Evolutionary conservation across 352 stramenopile species (phyloP).

Genomic region (Thraustochytrium striatum): DNA sequence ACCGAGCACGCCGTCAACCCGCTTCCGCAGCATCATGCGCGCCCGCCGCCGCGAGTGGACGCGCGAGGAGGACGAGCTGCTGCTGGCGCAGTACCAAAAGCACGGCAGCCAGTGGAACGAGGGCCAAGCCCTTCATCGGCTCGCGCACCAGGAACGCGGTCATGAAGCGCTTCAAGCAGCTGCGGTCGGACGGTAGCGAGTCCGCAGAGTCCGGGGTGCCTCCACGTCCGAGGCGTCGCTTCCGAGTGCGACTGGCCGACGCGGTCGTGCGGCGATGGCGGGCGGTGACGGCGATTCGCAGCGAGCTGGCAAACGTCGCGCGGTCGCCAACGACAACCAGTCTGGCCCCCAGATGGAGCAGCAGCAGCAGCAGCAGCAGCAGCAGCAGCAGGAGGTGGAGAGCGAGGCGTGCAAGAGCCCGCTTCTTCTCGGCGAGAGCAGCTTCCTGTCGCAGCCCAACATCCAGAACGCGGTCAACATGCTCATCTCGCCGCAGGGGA

Average conservation of each 20-base stretch:
- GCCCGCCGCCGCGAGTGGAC: slow-evolving; percentile 62
- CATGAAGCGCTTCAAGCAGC: slow-evolving; percentile 89
- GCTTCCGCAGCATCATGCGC: slow-evolving; percentile 20
- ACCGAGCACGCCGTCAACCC: slow-evolving; percentile 50
- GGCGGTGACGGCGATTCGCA: not conserved
- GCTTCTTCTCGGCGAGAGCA: not conserved
- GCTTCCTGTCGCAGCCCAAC: not conserved
- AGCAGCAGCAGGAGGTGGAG: not conserved
- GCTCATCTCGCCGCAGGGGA: no score
- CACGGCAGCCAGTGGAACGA: slow-evolving; percentile 93
- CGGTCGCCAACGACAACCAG: not conserved
- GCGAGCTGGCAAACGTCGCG: not conserved
- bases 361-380: not conserved
- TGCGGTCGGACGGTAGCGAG: no score
- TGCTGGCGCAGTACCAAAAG: slow-evolving; percentile 73
- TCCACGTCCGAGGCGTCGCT: slow-evolving; percentile 1
- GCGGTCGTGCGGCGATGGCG: not conserved
- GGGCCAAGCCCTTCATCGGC: slow-evolving; percentile 69
- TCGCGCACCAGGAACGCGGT: slow-evolving; percentile 92
- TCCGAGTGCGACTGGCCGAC: not conserved
- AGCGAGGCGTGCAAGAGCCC: not conserved
- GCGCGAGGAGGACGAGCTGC: slow-evolving; percentile 75
- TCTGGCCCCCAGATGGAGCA: not conserved
- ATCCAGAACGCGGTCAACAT: slow-evolving; percentile 33
- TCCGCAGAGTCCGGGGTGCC: slow-evolving; percentile 12